Percentiles rank a stretch among this genome's conserved stretches.
Conservation (phyloP, 257 asterid genomes). For the Solanum lycopersicoides region DNA sequence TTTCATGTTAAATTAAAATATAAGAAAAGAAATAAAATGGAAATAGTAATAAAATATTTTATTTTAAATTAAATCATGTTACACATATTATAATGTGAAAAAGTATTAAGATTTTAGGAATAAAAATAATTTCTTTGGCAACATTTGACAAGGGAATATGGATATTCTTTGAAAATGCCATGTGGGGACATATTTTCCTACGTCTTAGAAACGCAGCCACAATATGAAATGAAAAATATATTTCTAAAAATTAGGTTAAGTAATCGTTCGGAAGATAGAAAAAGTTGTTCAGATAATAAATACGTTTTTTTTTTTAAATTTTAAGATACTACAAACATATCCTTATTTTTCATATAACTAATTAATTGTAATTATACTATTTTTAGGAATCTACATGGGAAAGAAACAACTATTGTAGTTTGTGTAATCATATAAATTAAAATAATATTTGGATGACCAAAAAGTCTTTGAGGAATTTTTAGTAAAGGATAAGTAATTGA, state of each 20-base stretch:
- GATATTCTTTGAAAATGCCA: neutral
- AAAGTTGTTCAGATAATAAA: neutral
- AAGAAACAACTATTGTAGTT: neutral
- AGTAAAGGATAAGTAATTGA: neutral
- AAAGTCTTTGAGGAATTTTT: neutral
- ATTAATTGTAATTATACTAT: neutral
- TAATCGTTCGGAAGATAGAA: fast-evolving
- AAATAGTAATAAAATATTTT: neutral
- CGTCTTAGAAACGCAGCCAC: neutral
- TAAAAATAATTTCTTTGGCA: neutral
- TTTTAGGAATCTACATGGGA: neutral
- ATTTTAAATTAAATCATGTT: neutral
- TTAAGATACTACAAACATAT: neutral
- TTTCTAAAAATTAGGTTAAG: neutral
- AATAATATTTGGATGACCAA: neutral
- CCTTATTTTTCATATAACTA: neutral
- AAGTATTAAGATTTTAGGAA: neutral
- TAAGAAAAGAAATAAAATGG: neutral
- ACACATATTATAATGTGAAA: neutral
- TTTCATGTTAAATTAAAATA: too few relatives aligned
- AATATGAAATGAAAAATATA: neutral
- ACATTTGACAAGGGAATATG: neutral
- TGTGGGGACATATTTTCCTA: neutral
- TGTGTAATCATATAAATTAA: neutral
- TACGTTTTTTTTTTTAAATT: neutral